These are phyloP conservation scores for Calamus simplicifolius DNA, from an alignment of 176 grass and related monocot genomes.

Conservation along the genomic window DNA sequence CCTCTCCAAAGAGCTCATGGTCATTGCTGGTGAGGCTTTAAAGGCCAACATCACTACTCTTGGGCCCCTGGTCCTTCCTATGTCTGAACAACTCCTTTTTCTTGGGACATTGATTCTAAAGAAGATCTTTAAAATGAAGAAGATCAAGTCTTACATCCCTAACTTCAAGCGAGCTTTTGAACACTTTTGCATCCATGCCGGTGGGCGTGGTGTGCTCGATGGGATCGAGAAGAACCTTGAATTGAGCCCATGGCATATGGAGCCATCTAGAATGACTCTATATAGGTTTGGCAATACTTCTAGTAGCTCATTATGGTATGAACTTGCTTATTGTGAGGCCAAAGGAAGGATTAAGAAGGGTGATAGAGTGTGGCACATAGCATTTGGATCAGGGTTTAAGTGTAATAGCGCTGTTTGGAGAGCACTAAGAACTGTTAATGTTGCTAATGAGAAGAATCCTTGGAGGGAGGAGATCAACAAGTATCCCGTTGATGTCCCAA, in stretches of 20 bases:
- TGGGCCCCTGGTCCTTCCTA: conserved; percentile 28
- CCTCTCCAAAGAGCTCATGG: conserved; percentile 42
- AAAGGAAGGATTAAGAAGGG: conserved; percentile 33
- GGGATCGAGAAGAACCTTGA: conserved; percentile 38
- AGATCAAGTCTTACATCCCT: conserved; percentile 29
- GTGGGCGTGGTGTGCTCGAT: conserved; percentile 46
- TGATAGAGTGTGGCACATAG: conserved; percentile 43
- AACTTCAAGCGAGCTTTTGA: conserved; percentile 48
- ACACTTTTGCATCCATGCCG: conserved; percentile 69
- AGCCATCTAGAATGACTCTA: conserved; percentile 63
- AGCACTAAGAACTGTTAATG: conserved; percentile 30
- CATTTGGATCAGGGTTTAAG: conserved; percentile 33
- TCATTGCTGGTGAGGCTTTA: conserved; percentile 35
- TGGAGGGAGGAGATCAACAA: conserved; percentile 18
- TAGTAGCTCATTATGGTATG: conserved; percentile 66
- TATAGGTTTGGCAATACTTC: conserved; percentile 59
- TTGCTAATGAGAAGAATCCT: neutral
- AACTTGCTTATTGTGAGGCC: conserved; percentile 56
- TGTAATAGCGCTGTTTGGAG: conserved; percentile 41
- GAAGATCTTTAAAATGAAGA: conserved; percentile 1
- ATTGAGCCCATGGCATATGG: conserved; percentile 45
- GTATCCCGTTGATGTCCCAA: conserved; percentile 36
- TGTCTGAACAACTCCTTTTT: conserved; percentile 37
- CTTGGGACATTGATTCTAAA: conserved; percentile 10
- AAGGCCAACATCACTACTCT: conserved; percentile 36